Conservation (phyloP, 2,329 filamentous ascomycete genomes). For the Xenosphaeropsis pyriputrescens region DNA sequence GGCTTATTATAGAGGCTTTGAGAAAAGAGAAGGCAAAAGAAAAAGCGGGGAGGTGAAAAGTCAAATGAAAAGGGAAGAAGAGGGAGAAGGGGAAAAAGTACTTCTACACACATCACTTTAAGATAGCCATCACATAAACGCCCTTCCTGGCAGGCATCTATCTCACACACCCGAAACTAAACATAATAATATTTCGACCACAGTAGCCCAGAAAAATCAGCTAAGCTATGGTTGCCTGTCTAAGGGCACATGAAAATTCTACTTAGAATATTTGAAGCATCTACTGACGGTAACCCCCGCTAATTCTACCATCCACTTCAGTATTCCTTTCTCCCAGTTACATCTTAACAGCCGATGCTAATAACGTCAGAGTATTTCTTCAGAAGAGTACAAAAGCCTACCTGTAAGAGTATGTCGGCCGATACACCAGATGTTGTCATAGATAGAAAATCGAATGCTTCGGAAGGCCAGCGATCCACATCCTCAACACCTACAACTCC, state of each 20-base stretch:
- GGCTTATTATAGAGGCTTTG: neutral
- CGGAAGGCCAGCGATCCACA: constrained; percentile 12
- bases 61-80: neutral
- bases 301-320: neutral
- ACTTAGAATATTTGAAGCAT: neutral
- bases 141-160: too few species aligned
- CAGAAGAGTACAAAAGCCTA: neutral
- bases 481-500: constrained; percentile 15
- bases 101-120: too few species aligned
- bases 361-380: neutral
- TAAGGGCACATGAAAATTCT: too few species aligned
- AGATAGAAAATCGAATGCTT: constrained; percentile 17
- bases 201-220: too few species aligned
- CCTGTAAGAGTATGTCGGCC: neutral
- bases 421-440: constrained; percentile 9
- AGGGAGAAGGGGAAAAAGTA: neutral
- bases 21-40: neutral
- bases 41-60: neutral
- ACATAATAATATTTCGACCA: too few species aligned
- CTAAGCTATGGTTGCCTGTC: too few species aligned
- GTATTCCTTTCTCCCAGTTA: neutral
- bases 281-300: neutral
- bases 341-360: constrained; percentile 1
- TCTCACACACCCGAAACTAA: too few species aligned
- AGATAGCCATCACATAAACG: too few species aligned